Evolutionary conservation across 306 rosid species (phyloP), one percentile per base, ranked within the genome.

Genomic region (Pterocarpus macrocarpus): DNA sequence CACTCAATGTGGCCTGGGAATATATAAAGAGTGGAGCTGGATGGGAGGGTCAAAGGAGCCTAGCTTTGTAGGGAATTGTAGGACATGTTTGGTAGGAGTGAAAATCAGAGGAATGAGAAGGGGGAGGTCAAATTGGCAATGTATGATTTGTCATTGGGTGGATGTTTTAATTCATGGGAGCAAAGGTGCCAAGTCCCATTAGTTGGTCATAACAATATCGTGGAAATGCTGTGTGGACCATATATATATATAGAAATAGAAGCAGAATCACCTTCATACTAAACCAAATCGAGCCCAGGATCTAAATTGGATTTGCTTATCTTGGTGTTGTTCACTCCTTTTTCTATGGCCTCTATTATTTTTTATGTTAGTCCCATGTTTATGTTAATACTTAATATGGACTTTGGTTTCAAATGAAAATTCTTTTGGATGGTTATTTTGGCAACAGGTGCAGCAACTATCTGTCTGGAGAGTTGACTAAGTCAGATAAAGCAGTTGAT

Each of bases 401-500:
- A 52, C 72, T 63, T 45, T 39, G 64, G 64, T 75, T 77, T 82
- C 47, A 83, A 78, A 74, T 80, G 69, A 79, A 68, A 16, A 22
- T 65, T 49, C 2, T 44, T 36, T 75, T 75, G 63, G 67, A 61
- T 89, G 84, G 15, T 82, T 72, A 11, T 85, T 73, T 82, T 82
- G 78, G 83, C 83, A 85, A 86, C 89, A 95, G 99, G 87, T 95
- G 99, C 81, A 95, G 98, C 85, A 95, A 89, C 36, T 78, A 61
- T 81, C 97, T 91, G 72, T 88, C 94, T 52, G 99, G 98, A 76
- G 96, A 84, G 67, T 87, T 95, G 89, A 88, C 93, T 35, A 91
- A 93, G 88, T n/a, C 98, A 50, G 96, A 91, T 17, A 90, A 86
- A 87, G 99, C 98, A 16, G 86, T 93, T 35, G 99, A 95, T 88